Conservation (phyloP, 2,329 filamentous ascomycete species). For the Myriangium duriaei region DNA sequence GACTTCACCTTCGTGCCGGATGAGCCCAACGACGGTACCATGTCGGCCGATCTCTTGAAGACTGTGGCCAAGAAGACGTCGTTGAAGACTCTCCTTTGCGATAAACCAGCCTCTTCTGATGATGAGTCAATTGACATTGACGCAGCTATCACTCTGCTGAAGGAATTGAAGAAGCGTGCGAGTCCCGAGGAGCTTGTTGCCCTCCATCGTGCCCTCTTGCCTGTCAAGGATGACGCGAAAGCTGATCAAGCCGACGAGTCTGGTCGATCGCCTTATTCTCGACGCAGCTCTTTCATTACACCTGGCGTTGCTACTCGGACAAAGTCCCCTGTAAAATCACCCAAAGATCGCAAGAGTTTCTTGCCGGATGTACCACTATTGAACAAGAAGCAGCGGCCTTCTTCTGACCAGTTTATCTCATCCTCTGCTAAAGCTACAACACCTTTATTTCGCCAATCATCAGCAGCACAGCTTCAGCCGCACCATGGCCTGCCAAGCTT, state of each 20-base stretch:
- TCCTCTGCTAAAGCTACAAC: background rate
- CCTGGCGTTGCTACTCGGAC: constrained; percentile 24
- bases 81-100: constrained; percentile 8
- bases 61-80: constrained; percentile 9
- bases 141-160: constrained; percentile 32
- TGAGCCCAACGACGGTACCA: constrained; percentile 4
- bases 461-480: constrained; percentile 2
- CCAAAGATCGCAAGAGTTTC: background rate
- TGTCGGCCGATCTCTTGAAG: constrained; percentile 7
- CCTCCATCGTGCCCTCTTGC: constrained; percentile 24
- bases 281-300: constrained; percentile 29
- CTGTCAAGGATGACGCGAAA: constrained; percentile 18
- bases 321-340: constrained; percentile 8
- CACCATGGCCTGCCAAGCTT: constrained; percentile 2
- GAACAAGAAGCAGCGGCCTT: constrained; percentile 2
- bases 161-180: constrained; percentile 36
- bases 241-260: constrained; percentile 9
- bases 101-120: constrained; percentile 1
- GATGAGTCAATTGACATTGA: constrained; percentile 27
- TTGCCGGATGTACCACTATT: background rate
- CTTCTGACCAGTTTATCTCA: constrained; percentile 1
- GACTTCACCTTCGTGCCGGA: constrained; percentile 2
- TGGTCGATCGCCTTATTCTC: constrained; percentile 15
- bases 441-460: background rate
- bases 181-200: constrained; percentile 37